Evolutionary conservation across 495 filamentous ascomycete species (phyloP), one percentile per base, ranked within the genome.

Genomic region (Cudoniella acicularis): DNA sequence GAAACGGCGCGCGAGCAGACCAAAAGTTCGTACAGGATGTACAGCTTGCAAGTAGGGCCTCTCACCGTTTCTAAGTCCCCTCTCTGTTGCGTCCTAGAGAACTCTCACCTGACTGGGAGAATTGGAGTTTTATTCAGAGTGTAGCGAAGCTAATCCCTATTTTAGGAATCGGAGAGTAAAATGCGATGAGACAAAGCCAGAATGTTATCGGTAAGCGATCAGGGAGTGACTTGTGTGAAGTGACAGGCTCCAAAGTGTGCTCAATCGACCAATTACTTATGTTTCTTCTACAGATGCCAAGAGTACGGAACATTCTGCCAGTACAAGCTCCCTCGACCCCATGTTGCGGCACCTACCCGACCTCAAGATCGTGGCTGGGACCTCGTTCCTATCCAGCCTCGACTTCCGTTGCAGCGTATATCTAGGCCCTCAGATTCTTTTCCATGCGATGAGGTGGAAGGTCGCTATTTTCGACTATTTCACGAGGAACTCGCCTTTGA

Each of bases 391-490:
- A 59, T 59, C 27, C 49, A 53, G 26, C 56, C 56, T 47, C 56
- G 56, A 58, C 46, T 30, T 59, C 40, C 36, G 36, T 59, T 59
- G 23, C 56, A 52, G 49, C 48, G 1, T 27, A 51, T 51, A 58
- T 26, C 24, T 43, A 56, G 36, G 26, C 52, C 53, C 24, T 52
- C 47, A 24, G 53, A 30, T 56, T 21, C 52, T 27, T 51, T 61
- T 52, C 25, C 53, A 21, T 47, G 46, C 46, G 23, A 67, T 61
- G 67, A 73, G 11, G 64, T 64, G 18, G 84, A 88, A 61, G 73
- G 75, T 53, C 69, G 72, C 1, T 84, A 77, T 60, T 86, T 86
- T 59, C 75, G 82, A 61, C 72, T 84, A 50, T 85, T 87, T 60
- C 77, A 75, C 43, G 72, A 76, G 23, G 76, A 77, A 45, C 82